Base-by-base conservation (phyloP, 2,329 filamentous ascomycete genomes). In the Sporothrix luriei region DNA sequence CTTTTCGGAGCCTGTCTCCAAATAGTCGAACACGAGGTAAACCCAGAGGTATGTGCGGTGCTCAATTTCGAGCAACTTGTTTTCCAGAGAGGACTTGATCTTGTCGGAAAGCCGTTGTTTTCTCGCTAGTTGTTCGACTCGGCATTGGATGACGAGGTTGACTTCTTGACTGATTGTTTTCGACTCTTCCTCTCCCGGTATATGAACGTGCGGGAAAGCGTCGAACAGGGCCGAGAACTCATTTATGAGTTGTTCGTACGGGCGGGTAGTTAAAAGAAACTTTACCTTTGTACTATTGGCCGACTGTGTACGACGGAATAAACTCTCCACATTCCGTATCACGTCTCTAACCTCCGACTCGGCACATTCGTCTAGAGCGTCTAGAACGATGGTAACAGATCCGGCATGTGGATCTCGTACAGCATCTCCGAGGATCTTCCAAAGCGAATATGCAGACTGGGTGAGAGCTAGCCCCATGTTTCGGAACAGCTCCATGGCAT, bases 11-110 rank as follows among this genome's bases (percentile, higher is more conserved):
- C 26, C 21, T 19, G 2, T 59, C 19, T 72, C 21, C 33, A 72
- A 33, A 54, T 69, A 48, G 49, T 72, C 24, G 21, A 62, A 62
- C 59, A 62, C 57, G 46, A 61, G 57, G 57, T 61, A 46, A 9
- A 46, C 38, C 57, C 66, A 81, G 21, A 81, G 78, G 68, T 80
- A 81, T 0, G 78, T 81, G 10, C 78, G 77, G 54, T 80, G 73
- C 0, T 71, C 46, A 33, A 68, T 69, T 13, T 66, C 49, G 29
- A 72, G 70, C 59, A 78, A 66, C 24, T 48, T 72, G 66, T 73
- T 14, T 69, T 72, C 61, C 0, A 79, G 59, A 33, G 74, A 33
- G 9, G 26, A 46, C 55, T 51, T 70, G 38, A 72, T 21, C 40
- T 55, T 29, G n/a, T 71, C 40, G 14, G 49, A 46, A 43, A 71